These are phyloP conservation scores for Pestalotiopsis sp. DNA, from an alignment of 2,329 filamentous ascomycete species.

Conservation along the genomic window DNA sequence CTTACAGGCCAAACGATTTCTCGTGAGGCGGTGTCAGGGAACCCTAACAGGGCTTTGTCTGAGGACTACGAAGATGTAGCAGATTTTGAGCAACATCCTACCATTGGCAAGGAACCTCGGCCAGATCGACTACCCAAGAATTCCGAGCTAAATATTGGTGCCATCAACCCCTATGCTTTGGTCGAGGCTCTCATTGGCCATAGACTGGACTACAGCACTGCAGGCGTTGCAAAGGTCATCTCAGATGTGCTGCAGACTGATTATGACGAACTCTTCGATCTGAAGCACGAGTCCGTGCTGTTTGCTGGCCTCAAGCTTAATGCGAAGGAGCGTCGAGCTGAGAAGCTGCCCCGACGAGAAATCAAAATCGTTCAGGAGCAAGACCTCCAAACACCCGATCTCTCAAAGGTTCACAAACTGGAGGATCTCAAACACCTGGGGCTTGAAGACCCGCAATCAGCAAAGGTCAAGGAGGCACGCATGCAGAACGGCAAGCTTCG, in stretches of 20 bases:
- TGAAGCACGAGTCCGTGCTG: constrained; percentile 42
- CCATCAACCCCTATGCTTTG: constrained; percentile 44
- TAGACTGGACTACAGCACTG: constrained; percentile 36
- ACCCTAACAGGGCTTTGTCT: constrained; percentile 20
- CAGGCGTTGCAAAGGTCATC: constrained; percentile 34
- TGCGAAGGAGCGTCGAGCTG: constrained; percentile 35
- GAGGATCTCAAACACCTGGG: constrained; percentile 40
- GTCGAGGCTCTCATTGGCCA: constrained; percentile 43
- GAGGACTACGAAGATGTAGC: constrained; percentile 35
- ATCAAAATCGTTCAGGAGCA: constrained; percentile 40
- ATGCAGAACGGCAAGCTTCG: constrained; percentile 46
- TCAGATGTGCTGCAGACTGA: constrained; percentile 46
- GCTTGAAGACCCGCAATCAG: constrained; percentile 35
- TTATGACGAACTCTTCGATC: constrained; percentile 47
- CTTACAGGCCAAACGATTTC: constrained; percentile 35
- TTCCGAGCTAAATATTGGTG: constrained; percentile 32
- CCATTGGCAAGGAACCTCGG: constrained; percentile 23
- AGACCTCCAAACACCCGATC: constrained; percentile 42
- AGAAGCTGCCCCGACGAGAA: constrained; percentile 37
- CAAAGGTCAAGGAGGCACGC: constrained; percentile 38
- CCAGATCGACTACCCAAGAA: constrained; percentile 39
- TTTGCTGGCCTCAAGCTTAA: constrained; percentile 42
- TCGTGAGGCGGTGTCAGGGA: constrained; percentile 19
- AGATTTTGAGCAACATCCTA: constrained; percentile 24
- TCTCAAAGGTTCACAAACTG: constrained; percentile 37